Base-by-base conservation (phyloP, 2,329 filamentous ascomycete genomes). In the Orbilia quercus region DNA sequence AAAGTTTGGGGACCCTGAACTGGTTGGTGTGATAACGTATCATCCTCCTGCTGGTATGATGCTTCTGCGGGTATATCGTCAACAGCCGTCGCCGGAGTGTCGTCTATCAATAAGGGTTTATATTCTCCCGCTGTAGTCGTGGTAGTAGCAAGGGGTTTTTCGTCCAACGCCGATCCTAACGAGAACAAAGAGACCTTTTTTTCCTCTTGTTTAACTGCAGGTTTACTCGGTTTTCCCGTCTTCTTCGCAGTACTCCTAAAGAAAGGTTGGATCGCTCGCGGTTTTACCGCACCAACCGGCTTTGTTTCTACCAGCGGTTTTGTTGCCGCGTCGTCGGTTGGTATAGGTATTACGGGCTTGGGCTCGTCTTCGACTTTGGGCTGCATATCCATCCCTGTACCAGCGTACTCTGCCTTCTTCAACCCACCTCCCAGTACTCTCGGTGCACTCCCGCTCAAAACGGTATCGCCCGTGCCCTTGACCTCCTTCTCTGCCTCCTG, bases 1-100 rank as follows among this genome's bases (percentile, higher is more conserved):
- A 89, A 82, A 1, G 84, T 83, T 71, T 85, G 82, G 4, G 70
- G 55, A 6, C 63, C 62, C 31, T 23, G 66, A 6, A 36, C 42
- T 5, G 50, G 48, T 31, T 28, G 20, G 25, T 55, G 16, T n/a
- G 16, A 9, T 45, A 18, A 6, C 18, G 31, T 9, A 28, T 67
- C 42, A 7, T 58, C 59, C 14, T 44, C 38, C 16, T 59, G 54
- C 14, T 42, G 18, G 38, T 60, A 23, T 53, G 38, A 36, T 25
- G 65, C 12, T 48, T 48, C 42, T 45, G 44, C 25, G 1, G 14
- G 11, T 3, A 42, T 42, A 36, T 65, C 67, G 6, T 72, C 67
- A 7, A 63, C 67, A 2, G 54, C 38, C 16, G 69, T 59, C 25
- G 69, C 69, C 20, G 31, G 34, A n/a, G 58, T 55, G 28, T 74